Conservation (phyloP, 2,329 filamentous ascomycete species). For the Diaporthe humulicola region DNA sequence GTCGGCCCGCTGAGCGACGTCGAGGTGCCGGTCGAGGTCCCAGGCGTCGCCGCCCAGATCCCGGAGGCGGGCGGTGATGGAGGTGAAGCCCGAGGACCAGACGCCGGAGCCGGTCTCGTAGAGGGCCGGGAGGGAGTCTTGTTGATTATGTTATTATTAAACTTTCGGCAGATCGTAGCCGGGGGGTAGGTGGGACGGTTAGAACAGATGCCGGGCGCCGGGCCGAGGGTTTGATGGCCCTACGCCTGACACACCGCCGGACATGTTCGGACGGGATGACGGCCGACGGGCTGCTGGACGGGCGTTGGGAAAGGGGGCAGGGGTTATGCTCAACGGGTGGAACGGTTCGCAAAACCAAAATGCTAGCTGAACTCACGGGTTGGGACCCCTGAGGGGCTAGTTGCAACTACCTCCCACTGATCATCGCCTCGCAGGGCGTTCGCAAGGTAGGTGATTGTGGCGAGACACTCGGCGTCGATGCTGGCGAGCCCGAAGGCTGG, state of each 20-base stretch:
- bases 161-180: conserved; percentile 13
- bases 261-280: conserved; percentile 32
- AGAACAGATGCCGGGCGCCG: conserved; percentile 27
- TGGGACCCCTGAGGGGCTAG: conserved; percentile 78
- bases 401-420: conserved; percentile 78
- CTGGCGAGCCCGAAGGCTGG: conserved; percentile 90
- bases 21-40: conserved; percentile 57
- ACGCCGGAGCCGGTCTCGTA: conserved; percentile 61
- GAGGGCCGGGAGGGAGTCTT: conserved; percentile 69
- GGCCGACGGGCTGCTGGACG: conserved; percentile 45
- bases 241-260: conserved; percentile 22
- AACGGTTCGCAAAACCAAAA: background rate
- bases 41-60: conserved; percentile 44
- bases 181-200: conserved; percentile 22
- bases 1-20: conserved; percentile 59
- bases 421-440: conserved; percentile 68
- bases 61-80: conserved; percentile 71
- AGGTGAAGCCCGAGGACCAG: conserved; percentile 72
- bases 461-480: conserved; percentile 91
- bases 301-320: conserved; percentile 23
- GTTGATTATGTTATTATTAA: conserved; percentile 42
- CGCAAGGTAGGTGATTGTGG: conserved; percentile 82
- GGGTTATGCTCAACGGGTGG: conserved; percentile 15
- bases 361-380: conserved; percentile 68
- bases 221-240: conserved; percentile 29